Conservation (phyloP, 129 eudicot genomes). For the Artemisia tridentata region DNA sequence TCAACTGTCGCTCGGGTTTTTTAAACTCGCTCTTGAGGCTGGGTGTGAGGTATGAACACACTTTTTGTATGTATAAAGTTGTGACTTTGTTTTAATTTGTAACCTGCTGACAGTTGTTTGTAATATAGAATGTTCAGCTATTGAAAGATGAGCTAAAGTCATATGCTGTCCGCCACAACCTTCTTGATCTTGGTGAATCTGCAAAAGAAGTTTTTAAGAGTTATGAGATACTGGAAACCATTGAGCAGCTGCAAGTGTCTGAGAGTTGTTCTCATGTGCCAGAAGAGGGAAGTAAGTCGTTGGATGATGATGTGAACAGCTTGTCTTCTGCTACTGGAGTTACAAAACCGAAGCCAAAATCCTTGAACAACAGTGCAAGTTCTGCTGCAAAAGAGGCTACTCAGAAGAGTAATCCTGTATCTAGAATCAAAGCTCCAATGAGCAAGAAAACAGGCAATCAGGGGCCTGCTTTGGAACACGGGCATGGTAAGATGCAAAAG, state of each 20-base stretch:
- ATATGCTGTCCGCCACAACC: constrained; percentile 58
- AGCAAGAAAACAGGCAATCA: constrained; percentile 32
- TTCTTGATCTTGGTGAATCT: constrained; percentile 56
- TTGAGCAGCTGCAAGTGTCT: constrained; percentile 70
- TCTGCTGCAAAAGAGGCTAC: constrained; percentile 38
- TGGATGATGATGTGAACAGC: constrained; percentile 47
- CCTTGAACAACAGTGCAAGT: constrained; percentile 34
- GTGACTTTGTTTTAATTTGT: background rate
- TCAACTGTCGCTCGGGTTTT: constrained; percentile 78
- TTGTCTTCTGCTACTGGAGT: constrained; percentile 47
- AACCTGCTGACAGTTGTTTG: background rate
- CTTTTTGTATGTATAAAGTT: background rate
- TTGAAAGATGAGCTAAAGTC: constrained; percentile 70
- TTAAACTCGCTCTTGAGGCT: constrained; percentile 84
- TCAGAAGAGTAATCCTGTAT: constrained; percentile 34
- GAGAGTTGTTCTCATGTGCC: constrained; percentile 52
- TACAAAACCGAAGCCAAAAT: constrained; percentile 46
- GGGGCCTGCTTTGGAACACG: constrained; percentile 25
- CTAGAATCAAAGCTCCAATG: constrained; percentile 35
- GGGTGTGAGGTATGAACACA: constrained; percentile 66
- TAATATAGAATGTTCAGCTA: constrained; percentile 45
- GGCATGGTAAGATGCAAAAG: constrained; percentile 36
- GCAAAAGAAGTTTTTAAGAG: constrained; percentile 54
- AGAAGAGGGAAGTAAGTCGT: constrained; percentile 24
- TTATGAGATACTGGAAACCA: constrained; percentile 53